Evolutionary conservation across 78 protist species (phyloP).

Genomic region (Tieghemostelium lacteum): DNA sequence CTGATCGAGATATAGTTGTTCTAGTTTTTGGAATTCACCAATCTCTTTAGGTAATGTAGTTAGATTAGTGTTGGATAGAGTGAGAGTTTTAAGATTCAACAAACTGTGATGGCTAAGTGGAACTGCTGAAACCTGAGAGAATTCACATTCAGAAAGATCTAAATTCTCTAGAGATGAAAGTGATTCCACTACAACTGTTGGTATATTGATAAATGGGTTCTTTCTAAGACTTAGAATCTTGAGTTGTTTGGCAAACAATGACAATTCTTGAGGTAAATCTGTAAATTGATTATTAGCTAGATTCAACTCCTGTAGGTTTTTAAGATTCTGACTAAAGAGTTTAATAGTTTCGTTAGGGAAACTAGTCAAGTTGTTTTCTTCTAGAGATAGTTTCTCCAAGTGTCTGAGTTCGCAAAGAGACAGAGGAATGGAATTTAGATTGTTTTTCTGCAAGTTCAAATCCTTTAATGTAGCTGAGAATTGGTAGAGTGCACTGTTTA

Average conservation of each 20-base stretch:
- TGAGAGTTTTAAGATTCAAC: constrained; percentile 16
- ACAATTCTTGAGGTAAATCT: constrained; percentile 24
- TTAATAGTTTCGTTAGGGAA: constrained; percentile 31
- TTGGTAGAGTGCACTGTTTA: not conserved
- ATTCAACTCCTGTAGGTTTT: constrained; percentile 4
- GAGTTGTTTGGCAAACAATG: constrained; percentile 1
- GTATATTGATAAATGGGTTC: constrained; percentile 44
- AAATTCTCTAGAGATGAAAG: constrained; percentile 12
- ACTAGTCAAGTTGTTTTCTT: constrained; percentile 48
- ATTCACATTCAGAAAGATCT: constrained; percentile 49
- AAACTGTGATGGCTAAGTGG: no score
- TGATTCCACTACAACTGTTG: constrained; percentile 35
- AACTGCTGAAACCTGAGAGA: not conserved
- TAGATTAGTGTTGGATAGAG: constrained; percentile 24
- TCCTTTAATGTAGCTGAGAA: constrained; percentile 8
- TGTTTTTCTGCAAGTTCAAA: constrained; percentile 40
- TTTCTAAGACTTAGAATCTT: not conserved
- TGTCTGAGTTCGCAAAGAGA: not conserved
- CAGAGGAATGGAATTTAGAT: constrained; percentile 41
- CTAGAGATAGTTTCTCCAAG: constrained; percentile 47
- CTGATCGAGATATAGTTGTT: constrained; percentile 1
- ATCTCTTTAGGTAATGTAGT: constrained; percentile 50
- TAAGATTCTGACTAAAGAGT: not conserved
- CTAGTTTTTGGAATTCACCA: constrained; percentile 31
- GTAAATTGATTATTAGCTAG: constrained; percentile 29